Conservation (phyloP, 148 eudicot species). For the Nyssa sinensis region DNA sequence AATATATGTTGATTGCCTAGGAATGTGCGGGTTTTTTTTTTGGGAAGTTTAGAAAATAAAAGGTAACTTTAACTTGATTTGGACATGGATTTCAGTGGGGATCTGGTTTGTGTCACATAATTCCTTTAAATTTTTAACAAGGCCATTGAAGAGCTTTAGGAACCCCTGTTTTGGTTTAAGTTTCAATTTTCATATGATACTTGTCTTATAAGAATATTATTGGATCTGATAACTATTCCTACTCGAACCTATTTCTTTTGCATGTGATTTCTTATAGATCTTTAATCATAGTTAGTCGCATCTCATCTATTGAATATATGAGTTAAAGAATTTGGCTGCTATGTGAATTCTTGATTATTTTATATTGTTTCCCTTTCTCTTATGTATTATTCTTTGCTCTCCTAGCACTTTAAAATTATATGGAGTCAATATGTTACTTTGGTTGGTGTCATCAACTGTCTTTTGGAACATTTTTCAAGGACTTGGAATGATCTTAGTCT, state of each 20-base stretch:
- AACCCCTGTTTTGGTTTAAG: too few relatives aligned
- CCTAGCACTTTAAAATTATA: not conserved
- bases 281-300: not conserved
- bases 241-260: conserved; percentile 5
- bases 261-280: not conserved
- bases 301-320: not conserved
- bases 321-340: too few relatives aligned
- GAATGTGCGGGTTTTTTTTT: too few relatives aligned
- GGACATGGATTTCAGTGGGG: too few relatives aligned
- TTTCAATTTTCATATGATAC: conserved; percentile 40
- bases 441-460: too few relatives aligned
- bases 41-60: too few relatives aligned
- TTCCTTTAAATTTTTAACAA: not conserved
- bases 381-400: not conserved
- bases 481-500: not conserved
- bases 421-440: not conserved
- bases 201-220: not conserved
- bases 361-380: not conserved
- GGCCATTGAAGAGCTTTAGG: not conserved
- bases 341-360: too few relatives aligned
- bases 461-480: too few relatives aligned
- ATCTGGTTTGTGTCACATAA: not conserved
- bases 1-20: too few relatives aligned
- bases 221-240: not conserved
- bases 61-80: too few relatives aligned